Conservation (phyloP, 2,329 filamentous ascomycete genomes). For the Alternaria angustiovoidea region DNA sequence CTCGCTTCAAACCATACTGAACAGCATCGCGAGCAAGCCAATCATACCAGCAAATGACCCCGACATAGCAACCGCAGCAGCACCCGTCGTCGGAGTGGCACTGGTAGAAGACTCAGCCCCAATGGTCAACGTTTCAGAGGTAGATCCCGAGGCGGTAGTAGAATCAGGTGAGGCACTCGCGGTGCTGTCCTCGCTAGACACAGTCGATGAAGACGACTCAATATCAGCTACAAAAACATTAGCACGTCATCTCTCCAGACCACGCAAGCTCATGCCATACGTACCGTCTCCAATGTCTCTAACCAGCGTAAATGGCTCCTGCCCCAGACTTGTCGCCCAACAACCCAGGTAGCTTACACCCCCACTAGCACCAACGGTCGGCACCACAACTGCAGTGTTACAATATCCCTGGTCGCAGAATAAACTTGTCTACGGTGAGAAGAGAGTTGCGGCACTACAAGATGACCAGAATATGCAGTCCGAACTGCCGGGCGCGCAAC, state of each 20-base stretch:
- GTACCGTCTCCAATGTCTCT: background rate
- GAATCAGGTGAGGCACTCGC: background rate
- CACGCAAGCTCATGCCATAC: background rate
- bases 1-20: background rate
- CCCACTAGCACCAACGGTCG: slow-evolving; percentile 25
- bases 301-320: slow-evolving; percentile 3
- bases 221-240: background rate
- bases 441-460: slow-evolving; percentile 28
- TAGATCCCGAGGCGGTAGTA: background rate
- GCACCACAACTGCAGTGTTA: slow-evolving; percentile 35
- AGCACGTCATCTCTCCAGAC: background rate
- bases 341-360: slow-evolving; percentile 32
- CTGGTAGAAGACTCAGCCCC: background rate
- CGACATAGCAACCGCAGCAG: background rate
- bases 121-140: background rate
- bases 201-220: background rate
- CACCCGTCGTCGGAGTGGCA: background rate
- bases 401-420: slow-evolving; percentile 34
- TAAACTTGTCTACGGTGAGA: slow-evolving; percentile 29
- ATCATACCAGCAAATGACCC: background rate
- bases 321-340: slow-evolving; percentile 33
- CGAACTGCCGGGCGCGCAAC: slow-evolving; percentile 20
- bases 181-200: background rate
- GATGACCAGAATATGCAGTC: slow-evolving; percentile 33
- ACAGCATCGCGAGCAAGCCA: background rate